Percentiles rank a stretch among this genome's conserved stretches.
phyloP scores from a whole-genome alignment of 495 filamentous ascomycete genomes.

The Geopyxis carbonaria region DNA sequence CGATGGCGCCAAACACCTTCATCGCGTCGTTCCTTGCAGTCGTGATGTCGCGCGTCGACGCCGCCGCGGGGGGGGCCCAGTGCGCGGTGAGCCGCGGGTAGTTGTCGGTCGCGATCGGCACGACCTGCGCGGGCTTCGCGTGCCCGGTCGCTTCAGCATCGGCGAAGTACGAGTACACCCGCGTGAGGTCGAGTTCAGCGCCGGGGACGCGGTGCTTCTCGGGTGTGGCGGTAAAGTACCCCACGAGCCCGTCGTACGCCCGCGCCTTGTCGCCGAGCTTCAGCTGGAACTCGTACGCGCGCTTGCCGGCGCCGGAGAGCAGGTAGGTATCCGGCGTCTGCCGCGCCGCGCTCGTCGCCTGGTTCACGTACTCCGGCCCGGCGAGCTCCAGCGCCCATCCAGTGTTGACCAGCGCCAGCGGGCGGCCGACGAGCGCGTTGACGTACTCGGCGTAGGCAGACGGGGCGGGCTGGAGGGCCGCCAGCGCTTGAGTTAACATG shows the following conservation, averaged over 20 bases:
- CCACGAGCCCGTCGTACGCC: constrained; percentile 30
- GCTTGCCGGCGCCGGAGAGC: constrained; percentile 6
- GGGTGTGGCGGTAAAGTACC: constrained; percentile 26
- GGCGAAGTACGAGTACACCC: constrained; percentile 26
- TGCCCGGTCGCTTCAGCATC: constrained; percentile 15
- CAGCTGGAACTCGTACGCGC: constrained; percentile 24
- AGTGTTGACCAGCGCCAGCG: constrained; percentile 33
- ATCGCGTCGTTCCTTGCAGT: background rate
- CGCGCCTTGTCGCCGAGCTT: constrained; percentile 30
- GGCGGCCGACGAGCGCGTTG: constrained; percentile 30
- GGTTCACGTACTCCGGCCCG: constrained; percentile 12
- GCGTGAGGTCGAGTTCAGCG: constrained; percentile 22
- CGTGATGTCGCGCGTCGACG: background rate
- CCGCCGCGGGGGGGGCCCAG: background rate
- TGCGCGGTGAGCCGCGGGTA: background rate
- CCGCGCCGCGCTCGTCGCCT: too few relatives aligned
- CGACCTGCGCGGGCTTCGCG: constrained; percentile 1
- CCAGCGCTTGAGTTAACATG: constrained; percentile 26
- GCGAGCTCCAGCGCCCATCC: constrained; percentile 34
- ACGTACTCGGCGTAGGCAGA: constrained; percentile 27
- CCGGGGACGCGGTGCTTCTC: background rate
- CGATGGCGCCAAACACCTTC: constrained; percentile 24
- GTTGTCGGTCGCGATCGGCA: background rate
- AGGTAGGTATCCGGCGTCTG: constrained; percentile 2
- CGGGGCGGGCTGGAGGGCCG: constrained; percentile 19